Percentiles rank a stretch among this genome's conserved stretches.
phyloP scores from a whole-genome alignment of 441 rosid species.

The Cnidoscolus chayamansa region DNA sequence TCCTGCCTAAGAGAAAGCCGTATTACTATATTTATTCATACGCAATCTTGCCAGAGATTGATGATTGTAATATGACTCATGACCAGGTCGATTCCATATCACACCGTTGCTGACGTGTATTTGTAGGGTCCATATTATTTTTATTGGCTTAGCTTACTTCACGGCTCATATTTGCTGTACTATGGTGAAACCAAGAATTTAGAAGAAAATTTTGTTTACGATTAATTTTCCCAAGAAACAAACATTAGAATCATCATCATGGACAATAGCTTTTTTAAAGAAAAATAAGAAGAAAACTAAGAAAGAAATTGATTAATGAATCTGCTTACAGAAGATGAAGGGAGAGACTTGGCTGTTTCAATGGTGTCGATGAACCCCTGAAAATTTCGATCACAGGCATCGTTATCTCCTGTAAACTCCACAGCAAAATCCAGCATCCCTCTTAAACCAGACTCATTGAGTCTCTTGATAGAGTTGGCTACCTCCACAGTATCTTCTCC shows the following conservation, averaged over 20 bases:
- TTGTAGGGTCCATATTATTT: neutral
- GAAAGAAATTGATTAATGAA: neutral
- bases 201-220: too few relatives aligned
- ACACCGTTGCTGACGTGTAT: neutral
- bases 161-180: neutral
- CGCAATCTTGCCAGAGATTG: neutral
- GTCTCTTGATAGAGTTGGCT: conserved; percentile 30
- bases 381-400: conserved; percentile 57
- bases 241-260: neutral
- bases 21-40: too few relatives aligned
- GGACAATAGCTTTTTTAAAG: neutral
- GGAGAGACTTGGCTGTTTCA: conserved; percentile 49
- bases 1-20: too few relatives aligned
- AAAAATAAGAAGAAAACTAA: neutral
- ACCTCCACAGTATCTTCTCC: conserved; percentile 55
- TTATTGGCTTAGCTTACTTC: conserved; percentile 4
- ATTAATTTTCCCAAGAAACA: neutral
- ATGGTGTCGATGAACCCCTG: conserved; percentile 50
- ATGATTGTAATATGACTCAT: neutral
- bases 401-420: conserved; percentile 53
- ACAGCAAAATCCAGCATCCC: conserved; percentile 71
- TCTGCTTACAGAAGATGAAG: conserved; percentile 57
- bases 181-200: neutral
- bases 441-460: conserved; percentile 55
- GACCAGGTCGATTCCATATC: neutral